Evolutionary conservation across 257 asterid genomes (phyloP).

Genomic region (Leptodermis oblonga): DNA sequence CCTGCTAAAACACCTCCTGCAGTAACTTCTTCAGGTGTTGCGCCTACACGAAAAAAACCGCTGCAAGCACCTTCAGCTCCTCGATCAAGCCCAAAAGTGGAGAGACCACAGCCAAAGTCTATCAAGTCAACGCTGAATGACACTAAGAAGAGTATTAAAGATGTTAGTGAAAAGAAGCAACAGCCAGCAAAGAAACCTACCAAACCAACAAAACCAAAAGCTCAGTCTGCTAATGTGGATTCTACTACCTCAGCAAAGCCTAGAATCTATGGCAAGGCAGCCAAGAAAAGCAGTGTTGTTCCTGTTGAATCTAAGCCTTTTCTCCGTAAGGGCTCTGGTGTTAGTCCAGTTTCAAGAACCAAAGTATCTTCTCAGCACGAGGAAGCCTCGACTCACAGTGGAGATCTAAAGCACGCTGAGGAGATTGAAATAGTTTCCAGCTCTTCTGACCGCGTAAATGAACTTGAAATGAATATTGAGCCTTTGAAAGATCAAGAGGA

Average conservation of each 20-base stretch:
- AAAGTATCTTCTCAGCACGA: conserved; percentile 42
- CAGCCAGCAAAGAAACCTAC: conserved; percentile 40
- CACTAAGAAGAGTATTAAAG: conserved; percentile 41
- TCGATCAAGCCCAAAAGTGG: conserved; percentile 45
- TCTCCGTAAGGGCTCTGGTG: conserved; percentile 78
- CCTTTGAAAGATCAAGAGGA: conserved; percentile 21
- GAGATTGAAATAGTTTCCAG: conserved; percentile 37
- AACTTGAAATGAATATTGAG: conserved; percentile 37
- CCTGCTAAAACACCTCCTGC: conserved; percentile 53
- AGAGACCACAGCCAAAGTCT: conserved; percentile 46
- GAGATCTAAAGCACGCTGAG: conserved; percentile 28
- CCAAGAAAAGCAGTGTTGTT: conserved; percentile 90
- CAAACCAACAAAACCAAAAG: conserved; percentile 51
- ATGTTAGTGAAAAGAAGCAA: conserved; percentile 53
- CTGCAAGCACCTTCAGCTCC: conserved; percentile 54
- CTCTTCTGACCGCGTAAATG: conserved; percentile 40
- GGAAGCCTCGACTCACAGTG: conserved; percentile 36
- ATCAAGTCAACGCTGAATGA: conserved; percentile 42
- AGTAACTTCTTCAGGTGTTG: conserved; percentile 37
- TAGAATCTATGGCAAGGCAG: conserved; percentile 57
- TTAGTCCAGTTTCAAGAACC: conserved; percentile 41
- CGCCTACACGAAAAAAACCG: conserved; percentile 58
- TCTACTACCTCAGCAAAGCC: conserved; percentile 54
- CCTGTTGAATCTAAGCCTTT: conserved; percentile 92
- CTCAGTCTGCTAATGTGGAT: conserved; percentile 42